Percentiles rank a stretch among this genome's conserved stretches.
These are phyloP conservation scores for Chlamydomonas asymmetrica DNA, from an alignment of 139 green algal genomes.

Conservation along the genomic window DNA sequence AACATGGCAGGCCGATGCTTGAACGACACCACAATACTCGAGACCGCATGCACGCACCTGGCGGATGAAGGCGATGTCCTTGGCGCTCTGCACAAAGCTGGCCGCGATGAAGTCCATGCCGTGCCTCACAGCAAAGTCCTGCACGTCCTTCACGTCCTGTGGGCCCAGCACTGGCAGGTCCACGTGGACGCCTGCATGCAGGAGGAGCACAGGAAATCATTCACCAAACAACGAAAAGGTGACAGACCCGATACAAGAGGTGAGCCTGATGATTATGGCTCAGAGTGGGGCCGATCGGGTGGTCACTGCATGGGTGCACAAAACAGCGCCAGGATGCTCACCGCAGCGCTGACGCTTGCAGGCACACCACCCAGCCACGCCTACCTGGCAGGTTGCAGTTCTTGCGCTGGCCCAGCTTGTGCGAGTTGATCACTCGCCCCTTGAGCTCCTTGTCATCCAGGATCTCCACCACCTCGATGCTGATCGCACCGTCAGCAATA, in stretches of 20 bases:
- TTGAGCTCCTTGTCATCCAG: constrained; percentile 48
- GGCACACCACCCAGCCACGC: background rate
- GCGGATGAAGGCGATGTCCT: constrained; percentile 54
- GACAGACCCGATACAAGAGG: too few species aligned
- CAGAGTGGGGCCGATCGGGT: background rate
- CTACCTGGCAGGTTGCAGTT: constrained; percentile 80
- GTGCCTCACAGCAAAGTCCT: constrained; percentile 56
- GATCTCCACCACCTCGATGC: constrained; percentile 53
- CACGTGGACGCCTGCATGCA: constrained; percentile 52
- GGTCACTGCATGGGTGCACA: background rate
- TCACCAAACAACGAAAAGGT: too few species aligned
- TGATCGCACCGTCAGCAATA: constrained; percentile 64
- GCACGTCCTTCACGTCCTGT: constrained; percentile 68
- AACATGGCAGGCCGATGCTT: background rate
- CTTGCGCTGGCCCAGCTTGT: constrained; percentile 74
- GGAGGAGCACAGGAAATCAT: too few species aligned
- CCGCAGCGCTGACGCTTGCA: background rate
- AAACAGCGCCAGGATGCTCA: background rate
- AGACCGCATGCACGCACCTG: constrained; percentile 36
- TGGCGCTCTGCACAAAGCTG: constrained; percentile 59
- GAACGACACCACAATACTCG: constrained; percentile 14
- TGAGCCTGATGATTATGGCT: background rate
- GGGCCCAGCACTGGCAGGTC: constrained; percentile 71
- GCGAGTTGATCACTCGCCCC: constrained; percentile 44
- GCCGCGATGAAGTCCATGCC: constrained; percentile 64